A percentile compares a stretch with the other conserved stretches of the same genome.
Conservation (phyloP, 192 early-diverging fungal species). For the Geranomyces michiganensis region DNA sequence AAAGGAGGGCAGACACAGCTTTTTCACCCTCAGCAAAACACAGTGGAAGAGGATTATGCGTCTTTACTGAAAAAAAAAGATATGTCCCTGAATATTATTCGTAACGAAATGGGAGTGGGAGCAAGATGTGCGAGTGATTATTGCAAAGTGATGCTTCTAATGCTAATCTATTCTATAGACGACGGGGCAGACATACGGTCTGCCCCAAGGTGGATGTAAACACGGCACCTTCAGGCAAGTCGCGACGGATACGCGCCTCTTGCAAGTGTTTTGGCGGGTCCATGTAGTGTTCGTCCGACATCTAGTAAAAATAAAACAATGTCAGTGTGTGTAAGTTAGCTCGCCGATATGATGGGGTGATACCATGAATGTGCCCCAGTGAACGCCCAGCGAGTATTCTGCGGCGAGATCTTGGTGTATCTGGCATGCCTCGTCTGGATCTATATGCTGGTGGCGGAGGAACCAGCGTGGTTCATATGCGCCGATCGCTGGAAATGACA, state of each 20-base stretch:
- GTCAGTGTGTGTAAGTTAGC: no score
- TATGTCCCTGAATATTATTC: no score
- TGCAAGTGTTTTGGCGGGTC: constrained; percentile 50
- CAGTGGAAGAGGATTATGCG: no score
- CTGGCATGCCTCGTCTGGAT: constrained; percentile 54
- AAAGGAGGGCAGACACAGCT: no score
- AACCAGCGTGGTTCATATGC: constrained; percentile 54
- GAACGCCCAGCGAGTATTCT: constrained; percentile 53
- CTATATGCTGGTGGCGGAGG: constrained; percentile 58
- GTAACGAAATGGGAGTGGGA: no score
- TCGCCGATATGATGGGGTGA: no score
- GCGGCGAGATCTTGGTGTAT: constrained; percentile 53
- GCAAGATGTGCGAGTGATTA: no score
- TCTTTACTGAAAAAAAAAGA: no score
- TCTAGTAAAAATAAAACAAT: no score
- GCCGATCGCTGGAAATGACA: constrained; percentile 45
- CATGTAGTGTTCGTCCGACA: constrained; percentile 63
- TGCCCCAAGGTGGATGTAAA: constrained; percentile 46
- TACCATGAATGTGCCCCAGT: constrained; percentile 64
- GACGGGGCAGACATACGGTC: constrained; percentile 29
- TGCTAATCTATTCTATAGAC: no score
- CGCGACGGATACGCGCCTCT: constrained; percentile 23
- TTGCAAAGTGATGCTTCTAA: no score
- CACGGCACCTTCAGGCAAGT: constrained; percentile 28
- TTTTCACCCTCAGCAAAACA: no score